Conservation (phyloP, 192 early-diverging fungal species). For the Dissophora ornata region DNA sequence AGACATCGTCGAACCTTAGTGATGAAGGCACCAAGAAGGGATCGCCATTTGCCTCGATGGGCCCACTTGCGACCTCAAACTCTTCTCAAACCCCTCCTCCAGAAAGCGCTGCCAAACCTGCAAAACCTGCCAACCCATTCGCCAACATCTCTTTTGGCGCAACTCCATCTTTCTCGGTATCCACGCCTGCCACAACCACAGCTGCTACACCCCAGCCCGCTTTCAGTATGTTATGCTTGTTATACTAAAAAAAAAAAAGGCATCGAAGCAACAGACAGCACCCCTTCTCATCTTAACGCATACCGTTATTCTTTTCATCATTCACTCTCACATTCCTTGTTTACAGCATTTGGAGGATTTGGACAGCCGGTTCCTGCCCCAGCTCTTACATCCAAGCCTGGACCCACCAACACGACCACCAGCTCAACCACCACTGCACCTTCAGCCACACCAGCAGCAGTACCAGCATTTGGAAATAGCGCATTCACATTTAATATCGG, state of each 20-base stretch:
- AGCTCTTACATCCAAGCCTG: no score
- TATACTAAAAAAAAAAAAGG: no score
- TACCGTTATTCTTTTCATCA: background rate
- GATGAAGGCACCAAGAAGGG: conserved; percentile 15
- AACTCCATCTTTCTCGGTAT: background rate
- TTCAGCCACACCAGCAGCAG: background rate
- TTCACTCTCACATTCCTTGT: background rate
- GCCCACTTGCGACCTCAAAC: background rate
- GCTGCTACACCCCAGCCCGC: background rate
- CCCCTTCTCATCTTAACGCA: no score
- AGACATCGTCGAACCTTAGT: conserved; percentile 11
- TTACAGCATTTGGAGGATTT: background rate
- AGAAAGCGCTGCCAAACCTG: background rate
- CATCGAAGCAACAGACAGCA: no score
- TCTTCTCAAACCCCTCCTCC: background rate
- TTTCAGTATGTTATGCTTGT: background rate
- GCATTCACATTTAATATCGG: conserved; percentile 43
- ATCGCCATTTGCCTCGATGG: conserved; percentile 14
- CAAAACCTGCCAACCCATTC: conserved; percentile 3
- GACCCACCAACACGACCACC: background rate
- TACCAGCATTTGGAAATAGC: conserved; percentile 5
- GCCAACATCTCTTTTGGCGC: conserved; percentile 15
- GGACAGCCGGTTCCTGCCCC: background rate
- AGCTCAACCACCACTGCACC: background rate
- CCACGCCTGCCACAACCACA: background rate